These are phyloP conservation scores for Linnemannia elongata DNA, from an alignment of 192 early-diverging fungal genomes.

Conservation along the genomic window DNA sequence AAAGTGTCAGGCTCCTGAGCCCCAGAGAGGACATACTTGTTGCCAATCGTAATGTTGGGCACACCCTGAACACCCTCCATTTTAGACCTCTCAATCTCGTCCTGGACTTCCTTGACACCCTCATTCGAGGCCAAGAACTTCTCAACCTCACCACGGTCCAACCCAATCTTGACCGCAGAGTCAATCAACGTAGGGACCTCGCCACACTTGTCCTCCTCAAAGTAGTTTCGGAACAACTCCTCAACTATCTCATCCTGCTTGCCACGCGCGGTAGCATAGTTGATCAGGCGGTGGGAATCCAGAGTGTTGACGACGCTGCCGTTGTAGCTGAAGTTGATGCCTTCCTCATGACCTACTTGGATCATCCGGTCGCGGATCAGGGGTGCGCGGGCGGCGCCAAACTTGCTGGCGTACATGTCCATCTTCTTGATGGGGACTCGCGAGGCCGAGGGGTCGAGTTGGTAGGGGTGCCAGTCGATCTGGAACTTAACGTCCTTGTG, in stretches of 20 bases:
- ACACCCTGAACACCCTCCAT: constrained; percentile 73
- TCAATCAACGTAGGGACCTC: constrained; percentile 69
- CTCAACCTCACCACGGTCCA: constrained; percentile 64
- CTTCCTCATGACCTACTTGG: constrained; percentile 69
- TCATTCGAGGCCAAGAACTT: constrained; percentile 69
- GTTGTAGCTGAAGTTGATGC: constrained; percentile 75
- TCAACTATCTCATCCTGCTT: constrained; percentile 72
- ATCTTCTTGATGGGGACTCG: constrained; percentile 65
- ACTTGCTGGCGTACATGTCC: constrained; percentile 72
- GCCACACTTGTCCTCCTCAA: constrained; percentile 79
- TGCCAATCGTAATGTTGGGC: constrained; percentile 76
- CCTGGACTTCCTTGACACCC: constrained; percentile 63
- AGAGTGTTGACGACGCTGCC: constrained; percentile 76
- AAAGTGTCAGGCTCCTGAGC: constrained; percentile 77
- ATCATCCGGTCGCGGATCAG: constrained; percentile 69
- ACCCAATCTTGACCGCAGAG: constrained; percentile 70
- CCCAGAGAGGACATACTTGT: constrained; percentile 74
- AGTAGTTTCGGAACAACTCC: constrained; percentile 75
- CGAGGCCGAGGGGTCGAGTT: constrained; percentile 75
- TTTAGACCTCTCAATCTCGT: constrained; percentile 60
- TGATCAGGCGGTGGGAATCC: constrained; percentile 76
- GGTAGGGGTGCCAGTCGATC: constrained; percentile 76
- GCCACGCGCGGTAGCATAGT: constrained; percentile 65
- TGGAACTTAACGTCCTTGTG: constrained; percentile 65
- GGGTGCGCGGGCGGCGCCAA: constrained; percentile 67